A percentile compares a stretch with the other conserved stretches of the same genome.
phyloP scores from a whole-genome alignment of 2,329 filamentous ascomycete species.

The Xylaria sp. region DNA sequence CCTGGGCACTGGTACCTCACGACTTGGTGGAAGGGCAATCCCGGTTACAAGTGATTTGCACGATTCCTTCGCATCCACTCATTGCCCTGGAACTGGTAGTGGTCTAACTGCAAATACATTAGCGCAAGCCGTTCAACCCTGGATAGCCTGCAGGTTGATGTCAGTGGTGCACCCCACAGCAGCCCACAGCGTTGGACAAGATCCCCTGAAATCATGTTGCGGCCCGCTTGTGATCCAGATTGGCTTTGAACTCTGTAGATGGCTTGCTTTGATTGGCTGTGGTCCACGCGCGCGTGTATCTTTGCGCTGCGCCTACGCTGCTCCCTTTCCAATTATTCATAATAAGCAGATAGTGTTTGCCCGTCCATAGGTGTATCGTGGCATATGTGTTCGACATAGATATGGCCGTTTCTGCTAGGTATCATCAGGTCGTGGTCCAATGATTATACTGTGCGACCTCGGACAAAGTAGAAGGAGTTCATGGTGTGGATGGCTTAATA shows the following conservation, averaged over 20 bases:
- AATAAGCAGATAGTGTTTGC: not conserved
- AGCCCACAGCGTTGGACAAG: constrained; percentile 15
- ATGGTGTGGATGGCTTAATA: too few relatives aligned
- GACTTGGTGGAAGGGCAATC: constrained; percentile 18
- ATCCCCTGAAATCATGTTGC: constrained; percentile 24
- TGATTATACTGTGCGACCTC: not conserved
- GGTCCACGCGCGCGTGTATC: constrained; percentile 35
- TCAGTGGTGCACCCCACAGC: constrained; percentile 30
- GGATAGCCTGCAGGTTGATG: constrained; percentile 34
- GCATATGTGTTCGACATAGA: not conserved
- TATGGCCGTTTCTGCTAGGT: not conserved
- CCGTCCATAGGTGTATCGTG: constrained; percentile 3
- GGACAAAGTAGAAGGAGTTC: not conserved
- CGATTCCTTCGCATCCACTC: constrained; percentile 28
- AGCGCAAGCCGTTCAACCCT: constrained; percentile 5
- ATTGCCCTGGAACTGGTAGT: constrained; percentile 18
- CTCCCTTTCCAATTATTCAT: constrained; percentile 1
- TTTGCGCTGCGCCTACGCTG: constrained; percentile 10
- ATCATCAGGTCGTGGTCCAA: not conserved
- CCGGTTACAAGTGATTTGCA: constrained; percentile 22
- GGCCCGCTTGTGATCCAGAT: constrained; percentile 33
- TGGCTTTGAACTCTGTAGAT: constrained; percentile 4
- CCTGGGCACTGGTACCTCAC: not conserved
- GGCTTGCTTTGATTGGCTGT: constrained; percentile 29
- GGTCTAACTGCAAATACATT: constrained; percentile 21